phyloP scores from a whole-genome alignment of 2,329 filamentous ascomycete species.

The Clarireedia monteithiana region DNA sequence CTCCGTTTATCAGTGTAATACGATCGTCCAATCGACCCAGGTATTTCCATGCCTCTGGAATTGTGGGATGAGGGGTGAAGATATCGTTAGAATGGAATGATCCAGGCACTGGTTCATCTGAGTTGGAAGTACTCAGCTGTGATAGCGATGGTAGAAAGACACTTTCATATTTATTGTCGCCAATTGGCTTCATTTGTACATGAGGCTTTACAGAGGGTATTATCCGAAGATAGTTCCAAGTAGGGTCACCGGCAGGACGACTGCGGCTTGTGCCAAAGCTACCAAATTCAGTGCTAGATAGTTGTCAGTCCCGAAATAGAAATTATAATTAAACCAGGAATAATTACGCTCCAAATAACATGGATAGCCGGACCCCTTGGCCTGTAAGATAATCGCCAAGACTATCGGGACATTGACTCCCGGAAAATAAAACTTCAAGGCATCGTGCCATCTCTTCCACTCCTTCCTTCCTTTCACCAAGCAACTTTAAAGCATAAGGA shows the following conservation, averaged over 20 bases:
- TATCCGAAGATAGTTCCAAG: slow-evolving; percentile 50
- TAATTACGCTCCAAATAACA: slow-evolving; percentile 40
- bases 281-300: slow-evolving; percentile 48
- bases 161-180: slow-evolving; percentile 24
- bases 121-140: slow-evolving; percentile 33
- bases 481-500: slow-evolving; percentile 54
- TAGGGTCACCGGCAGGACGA: slow-evolving; percentile 39
- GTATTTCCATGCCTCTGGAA: slow-evolving; percentile 37
- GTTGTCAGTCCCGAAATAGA: background rate
- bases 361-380: slow-evolving; percentile 44
- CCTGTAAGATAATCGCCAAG: slow-evolving; percentile 45
- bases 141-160: slow-evolving; percentile 32
- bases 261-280: slow-evolving; percentile 39
- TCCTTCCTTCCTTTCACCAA: slow-evolving; percentile 49
- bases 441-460: slow-evolving; percentile 38
- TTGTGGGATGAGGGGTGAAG: slow-evolving; percentile 34
- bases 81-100: slow-evolving; percentile 38
- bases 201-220: slow-evolving; percentile 6
- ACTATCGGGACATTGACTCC: slow-evolving; percentile 50
- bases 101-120: slow-evolving; percentile 33
- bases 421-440: slow-evolving; percentile 47
- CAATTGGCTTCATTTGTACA: slow-evolving; percentile 20
- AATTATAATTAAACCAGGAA: background rate
- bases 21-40: slow-evolving; percentile 36
- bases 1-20: slow-evolving; percentile 38